Evolutionary conservation across 768 basidiomycete genomes (phyloP).

Genomic region (Pleurotus salmoneostramineus): DNA sequence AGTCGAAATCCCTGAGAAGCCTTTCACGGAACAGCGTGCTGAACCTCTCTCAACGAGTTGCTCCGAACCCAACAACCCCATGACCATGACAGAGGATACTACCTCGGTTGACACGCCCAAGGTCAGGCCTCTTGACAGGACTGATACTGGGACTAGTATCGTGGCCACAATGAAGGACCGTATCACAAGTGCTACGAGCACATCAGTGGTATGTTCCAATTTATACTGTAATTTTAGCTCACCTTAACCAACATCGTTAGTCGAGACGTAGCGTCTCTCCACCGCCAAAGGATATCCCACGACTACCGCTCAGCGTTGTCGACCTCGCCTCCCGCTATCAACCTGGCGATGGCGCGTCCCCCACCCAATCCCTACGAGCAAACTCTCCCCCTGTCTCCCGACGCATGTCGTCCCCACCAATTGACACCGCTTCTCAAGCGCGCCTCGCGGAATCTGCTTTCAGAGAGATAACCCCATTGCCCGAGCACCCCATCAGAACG

Average conservation of each 20-base stretch:
- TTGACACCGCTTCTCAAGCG: constrained; percentile 17
- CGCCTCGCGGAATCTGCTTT: constrained; percentile 18
- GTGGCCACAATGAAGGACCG: constrained; percentile 69
- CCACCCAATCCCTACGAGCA: constrained; percentile 23
- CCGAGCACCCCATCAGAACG: too few relatives aligned
- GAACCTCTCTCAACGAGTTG: neutral
- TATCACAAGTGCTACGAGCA: constrained; percentile 36
- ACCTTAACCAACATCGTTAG: constrained; percentile 24
- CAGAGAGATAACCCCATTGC: constrained; percentile 2
- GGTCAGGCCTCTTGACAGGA: constrained; percentile 34
- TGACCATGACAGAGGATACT: too few relatives aligned
- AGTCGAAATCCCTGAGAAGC: neutral
- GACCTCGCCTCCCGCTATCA: constrained; percentile 64
- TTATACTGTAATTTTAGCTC: constrained; percentile 1
- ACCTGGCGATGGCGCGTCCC: constrained; percentile 38
- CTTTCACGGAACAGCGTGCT: neutral
- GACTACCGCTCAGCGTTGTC: constrained; percentile 58
- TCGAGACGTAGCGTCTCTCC: constrained; percentile 45
- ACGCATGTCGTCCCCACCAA: constrained; percentile 15
- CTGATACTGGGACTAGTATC: constrained; percentile 48
- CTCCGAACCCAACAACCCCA: too few relatives aligned
- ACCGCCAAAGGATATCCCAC: constrained; percentile 57
- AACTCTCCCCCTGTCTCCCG: constrained; percentile 28
- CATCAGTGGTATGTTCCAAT: constrained; percentile 34
- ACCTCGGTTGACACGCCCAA: neutral